phyloP scores from a whole-genome alignment of 2,329 filamentous ascomycete species.

The Neonectria sp. region DNA sequence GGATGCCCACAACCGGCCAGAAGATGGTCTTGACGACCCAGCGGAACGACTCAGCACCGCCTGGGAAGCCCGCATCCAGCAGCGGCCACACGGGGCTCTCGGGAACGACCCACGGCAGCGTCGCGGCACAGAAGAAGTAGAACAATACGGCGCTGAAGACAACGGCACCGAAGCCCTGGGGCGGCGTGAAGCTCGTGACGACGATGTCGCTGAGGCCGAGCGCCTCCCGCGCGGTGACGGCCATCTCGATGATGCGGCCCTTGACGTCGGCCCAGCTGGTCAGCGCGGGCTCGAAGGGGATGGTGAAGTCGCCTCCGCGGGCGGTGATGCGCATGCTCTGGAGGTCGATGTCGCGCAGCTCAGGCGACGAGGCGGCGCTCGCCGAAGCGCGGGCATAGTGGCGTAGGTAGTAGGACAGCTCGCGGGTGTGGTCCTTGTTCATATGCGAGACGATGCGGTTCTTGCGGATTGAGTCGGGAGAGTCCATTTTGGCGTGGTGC shows the following conservation, averaged over 20 bases:
- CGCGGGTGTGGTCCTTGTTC: constrained; percentile 85
- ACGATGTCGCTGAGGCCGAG: constrained; percentile 71
- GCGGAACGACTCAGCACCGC: constrained; percentile 71
- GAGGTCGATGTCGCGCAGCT: constrained; percentile 77
- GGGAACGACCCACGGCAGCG: constrained; percentile 64
- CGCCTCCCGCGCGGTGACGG: constrained; percentile 67
- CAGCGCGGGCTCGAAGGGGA: constrained; percentile 81
- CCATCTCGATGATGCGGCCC: constrained; percentile 80
- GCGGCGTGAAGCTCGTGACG: constrained; percentile 59
- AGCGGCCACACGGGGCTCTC: constrained; percentile 65
- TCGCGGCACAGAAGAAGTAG: constrained; percentile 68
- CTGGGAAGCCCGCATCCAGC: constrained; percentile 67
- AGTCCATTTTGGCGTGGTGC: constrained; percentile 38
- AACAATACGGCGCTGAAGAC: constrained; percentile 69
- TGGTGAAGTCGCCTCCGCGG: constrained; percentile 61
- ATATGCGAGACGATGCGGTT: constrained; percentile 79
- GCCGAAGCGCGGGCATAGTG: constrained; percentile 75
- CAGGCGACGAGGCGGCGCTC: constrained; percentile 68
- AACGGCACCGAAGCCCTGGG: constrained; percentile 62
- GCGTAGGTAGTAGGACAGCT: constrained; percentile 83
- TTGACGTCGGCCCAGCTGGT: constrained; percentile 77
- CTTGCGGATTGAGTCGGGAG: constrained; percentile 50
- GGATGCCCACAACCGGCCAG: constrained; percentile 73
- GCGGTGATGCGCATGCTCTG: constrained; percentile 73
- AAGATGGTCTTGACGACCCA: constrained; percentile 73